phyloP scores from a whole-genome alignment of 306 rosid species.

The Rosa chinensis region DNA sequence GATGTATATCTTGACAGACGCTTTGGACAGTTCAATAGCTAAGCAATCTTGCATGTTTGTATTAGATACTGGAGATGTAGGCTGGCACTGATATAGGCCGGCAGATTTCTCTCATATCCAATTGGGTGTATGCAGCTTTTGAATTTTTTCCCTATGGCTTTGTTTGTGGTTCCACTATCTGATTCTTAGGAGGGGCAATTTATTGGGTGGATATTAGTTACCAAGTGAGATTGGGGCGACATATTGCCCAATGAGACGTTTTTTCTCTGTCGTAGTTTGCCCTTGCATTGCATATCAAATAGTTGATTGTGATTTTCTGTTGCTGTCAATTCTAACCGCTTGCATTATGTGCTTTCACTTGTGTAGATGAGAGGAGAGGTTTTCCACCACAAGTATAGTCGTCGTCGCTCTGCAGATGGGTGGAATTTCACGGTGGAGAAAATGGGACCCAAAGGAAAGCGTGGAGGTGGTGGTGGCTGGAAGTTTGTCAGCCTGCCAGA shows the following conservation, averaged over 20 bases:
- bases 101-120: not conserved
- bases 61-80: not conserved
- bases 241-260: not conserved
- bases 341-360: conserved; percentile 27
- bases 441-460: conserved; percentile 75
- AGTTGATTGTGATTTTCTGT: not conserved
- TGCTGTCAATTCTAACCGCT: not conserved
- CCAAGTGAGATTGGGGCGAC: not conserved
- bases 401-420: conserved; percentile 67
- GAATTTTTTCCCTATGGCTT: not conserved
- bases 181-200: not conserved
- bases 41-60: not conserved
- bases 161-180: not conserved
- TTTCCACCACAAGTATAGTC: conserved; percentile 72
- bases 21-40: not conserved
- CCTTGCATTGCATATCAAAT: not conserved
- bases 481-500: conserved; percentile 80
- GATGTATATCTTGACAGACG: not conserved
- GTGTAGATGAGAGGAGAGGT: conserved; percentile 84
- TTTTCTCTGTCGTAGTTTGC: not conserved
- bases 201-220: not conserved
- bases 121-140: not conserved
- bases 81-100: not conserved
- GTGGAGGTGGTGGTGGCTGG: conserved; percentile 88
- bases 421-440: conserved; percentile 86